Evolutionary conservation across 2,329 filamentous ascomycete genomes (phyloP).

Genomic region (Onygenales sp.): DNA sequence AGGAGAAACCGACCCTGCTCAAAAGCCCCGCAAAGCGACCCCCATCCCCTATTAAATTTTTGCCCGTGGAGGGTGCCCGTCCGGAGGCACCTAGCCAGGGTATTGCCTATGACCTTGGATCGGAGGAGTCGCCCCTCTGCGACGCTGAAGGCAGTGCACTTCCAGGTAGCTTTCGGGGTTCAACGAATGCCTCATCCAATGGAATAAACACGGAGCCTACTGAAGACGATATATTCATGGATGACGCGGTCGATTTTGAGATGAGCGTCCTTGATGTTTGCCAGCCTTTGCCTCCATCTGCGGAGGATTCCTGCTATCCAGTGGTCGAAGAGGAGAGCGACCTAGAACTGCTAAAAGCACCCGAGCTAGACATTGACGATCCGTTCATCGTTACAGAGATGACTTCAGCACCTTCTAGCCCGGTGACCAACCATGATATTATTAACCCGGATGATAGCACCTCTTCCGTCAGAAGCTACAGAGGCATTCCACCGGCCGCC

Average conservation of each 20-base stretch:
- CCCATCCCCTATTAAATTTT: slow-evolving; percentile 29
- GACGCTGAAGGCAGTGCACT: background rate
- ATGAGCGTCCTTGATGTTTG: slow-evolving; percentile 14
- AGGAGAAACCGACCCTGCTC: slow-evolving; percentile 26
- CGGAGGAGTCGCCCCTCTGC: background rate
- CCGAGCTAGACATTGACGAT: background rate
- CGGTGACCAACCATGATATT: slow-evolving; percentile 14
- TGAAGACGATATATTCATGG: background rate
- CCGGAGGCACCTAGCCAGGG: background rate
- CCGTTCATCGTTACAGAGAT: slow-evolving; percentile 11
- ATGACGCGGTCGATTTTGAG: slow-evolving; percentile 15
- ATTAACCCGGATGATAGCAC: slow-evolving; percentile 10
- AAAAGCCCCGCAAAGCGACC: slow-evolving; percentile 37
- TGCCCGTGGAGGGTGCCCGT: background rate
- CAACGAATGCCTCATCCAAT: background rate
- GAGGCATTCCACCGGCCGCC: slow-evolving; percentile 13
- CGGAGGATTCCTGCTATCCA: background rate
- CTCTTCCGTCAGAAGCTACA: slow-evolving; percentile 4
- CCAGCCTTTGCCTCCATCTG: slow-evolving; percentile 8
- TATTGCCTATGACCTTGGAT: background rate
- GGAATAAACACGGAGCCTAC: background rate
- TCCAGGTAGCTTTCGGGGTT: background rate
- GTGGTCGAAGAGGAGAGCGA: background rate
- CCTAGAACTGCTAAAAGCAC: background rate
- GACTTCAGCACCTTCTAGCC: slow-evolving; percentile 6